Base-by-base conservation (phyloP, 2,329 filamentous ascomycete genomes). In the Fusarium sp. region DNA sequence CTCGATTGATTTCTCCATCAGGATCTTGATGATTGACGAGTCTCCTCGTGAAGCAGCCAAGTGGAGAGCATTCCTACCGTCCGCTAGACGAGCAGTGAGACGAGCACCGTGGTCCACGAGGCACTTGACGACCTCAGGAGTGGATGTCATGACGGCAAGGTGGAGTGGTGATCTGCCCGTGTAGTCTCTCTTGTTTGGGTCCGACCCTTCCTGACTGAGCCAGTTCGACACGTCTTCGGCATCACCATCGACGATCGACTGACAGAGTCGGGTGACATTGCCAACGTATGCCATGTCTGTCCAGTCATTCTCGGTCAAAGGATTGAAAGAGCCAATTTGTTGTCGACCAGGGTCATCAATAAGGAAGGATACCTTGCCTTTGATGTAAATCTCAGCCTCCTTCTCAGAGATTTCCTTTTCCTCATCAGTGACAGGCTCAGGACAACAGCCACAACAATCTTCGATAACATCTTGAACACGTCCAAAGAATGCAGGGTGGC, bases 271-370 rank as follows among this genome's bases (percentile, higher is more conserved):
- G 39, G 88, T 89, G 2, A 92, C 94, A 70, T 94, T 92, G 13
- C 93, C 92, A 37, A 97, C 86, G 70, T 97, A 97, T 1, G 93
- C 93, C 93, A 97, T 96, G 69, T 94, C 92, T 1, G 93, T 96
- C 92, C 93, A 97, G 75, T 96, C 93, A 52, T 93, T 86, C 43
- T 93, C 89, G 0, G 91, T 94, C 39, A 95, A 84, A 0, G 93
- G 93, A 72, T 96, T 91, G 81, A 97, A 97, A 12, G 85, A 88
- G 26, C 86, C 86, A 51, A 88, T 88, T 77, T 87, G 81, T 75
- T 96, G 93, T 58, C 93, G 86, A 19, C 93, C 93, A 3, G 93
- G 92, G 71, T 97, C 88, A 73, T 97, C 93, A 67, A 90, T 90
- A 71, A 96, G 83, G 78, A 97, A 97, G 0, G 84, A 83, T 12